Percentiles rank a stretch among this genome's conserved stretches.
Evolutionary conservation across 1,284 basidiomycete genomes (phyloP).

Genomic region (Pseudozyma sp.): DNA sequence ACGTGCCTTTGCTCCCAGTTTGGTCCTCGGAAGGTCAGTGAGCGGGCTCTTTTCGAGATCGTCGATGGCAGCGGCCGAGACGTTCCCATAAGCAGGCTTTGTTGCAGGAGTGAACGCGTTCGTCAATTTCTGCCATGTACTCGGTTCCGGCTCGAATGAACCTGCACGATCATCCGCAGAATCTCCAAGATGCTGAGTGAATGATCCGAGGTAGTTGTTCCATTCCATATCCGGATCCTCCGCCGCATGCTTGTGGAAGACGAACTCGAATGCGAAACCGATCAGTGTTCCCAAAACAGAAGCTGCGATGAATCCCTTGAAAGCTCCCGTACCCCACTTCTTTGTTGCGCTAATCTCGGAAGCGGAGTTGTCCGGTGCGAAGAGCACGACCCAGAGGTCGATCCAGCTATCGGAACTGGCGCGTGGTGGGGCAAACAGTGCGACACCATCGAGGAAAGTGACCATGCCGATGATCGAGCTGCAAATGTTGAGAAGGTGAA

Average conservation of each 20-base stretch:
- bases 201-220: constrained; percentile 62
- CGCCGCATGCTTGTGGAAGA: constrained; percentile 53
- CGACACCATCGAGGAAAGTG: constrained; percentile 57
- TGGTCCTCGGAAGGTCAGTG: constrained; percentile 26
- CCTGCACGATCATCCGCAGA: constrained; percentile 35
- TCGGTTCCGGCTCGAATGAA: constrained; percentile 56
- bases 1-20: constrained; percentile 10
- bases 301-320: constrained; percentile 63
- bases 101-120: constrained; percentile 24
- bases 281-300: constrained; percentile 47
- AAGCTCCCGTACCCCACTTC: constrained; percentile 55
- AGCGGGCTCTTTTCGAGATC: constrained; percentile 34
- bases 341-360: constrained; percentile 29
- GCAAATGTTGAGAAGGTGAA: constrained; percentile 55
- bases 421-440: constrained; percentile 51
- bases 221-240: constrained; percentile 58
- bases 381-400: constrained; percentile 58
- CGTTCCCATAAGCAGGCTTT: constrained; percentile 54
- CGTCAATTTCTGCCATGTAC: constrained; percentile 38
- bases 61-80: constrained; percentile 4
- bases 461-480: constrained; percentile 58
- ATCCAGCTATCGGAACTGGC: constrained; percentile 53
- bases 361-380: constrained; percentile 34
- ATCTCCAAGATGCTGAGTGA: constrained; percentile 37
- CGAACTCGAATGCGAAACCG: constrained; percentile 53